Conservation (phyloP, 495 filamentous ascomycete genomes). For the Lepidopterella palustris region DNA sequence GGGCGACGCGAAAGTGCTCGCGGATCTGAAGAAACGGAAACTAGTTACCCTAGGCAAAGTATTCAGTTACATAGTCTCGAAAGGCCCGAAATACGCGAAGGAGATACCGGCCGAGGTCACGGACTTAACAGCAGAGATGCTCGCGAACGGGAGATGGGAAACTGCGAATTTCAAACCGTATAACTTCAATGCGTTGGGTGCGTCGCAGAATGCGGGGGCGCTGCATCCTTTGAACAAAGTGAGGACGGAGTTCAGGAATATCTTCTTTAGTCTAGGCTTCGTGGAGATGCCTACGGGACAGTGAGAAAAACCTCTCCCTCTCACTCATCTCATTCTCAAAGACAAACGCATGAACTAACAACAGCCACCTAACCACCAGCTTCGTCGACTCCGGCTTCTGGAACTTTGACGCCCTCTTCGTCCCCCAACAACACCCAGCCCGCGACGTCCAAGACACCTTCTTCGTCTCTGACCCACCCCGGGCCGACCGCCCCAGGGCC, state of each 20-base stretch:
- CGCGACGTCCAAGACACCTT: slow-evolving; percentile 97
- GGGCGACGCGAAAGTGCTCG: slow-evolving; percentile 61
- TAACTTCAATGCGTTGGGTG: slow-evolving; percentile 91
- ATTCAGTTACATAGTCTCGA: slow-evolving; percentile 73
- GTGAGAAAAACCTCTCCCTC: slow-evolving; percentile 27
- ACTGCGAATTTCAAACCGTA: slow-evolving; percentile 88
- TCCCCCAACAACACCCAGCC: slow-evolving; percentile 95
- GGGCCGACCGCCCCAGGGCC: slow-evolving; percentile 67
- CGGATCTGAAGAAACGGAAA: slow-evolving; percentile 84
- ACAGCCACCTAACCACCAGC: slow-evolving; percentile 41
- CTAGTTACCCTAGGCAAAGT: slow-evolving; percentile 73
- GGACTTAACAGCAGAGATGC: slow-evolving; percentile 90
- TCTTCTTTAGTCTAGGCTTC: slow-evolving; percentile 94
- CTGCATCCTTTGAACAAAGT: slow-evolving; percentile 95
- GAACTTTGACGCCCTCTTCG: slow-evolving; percentile 97
- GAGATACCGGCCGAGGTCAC: slow-evolving; percentile 91
- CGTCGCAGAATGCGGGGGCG: slow-evolving; percentile 69
- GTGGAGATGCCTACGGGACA: slow-evolving; percentile 75
- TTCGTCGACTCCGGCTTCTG: slow-evolving; percentile 97
- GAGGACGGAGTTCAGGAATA: slow-evolving; percentile 84
- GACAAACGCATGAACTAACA: slow-evolving; percentile 2
- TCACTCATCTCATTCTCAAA: too few species aligned
- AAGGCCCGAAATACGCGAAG: slow-evolving; percentile 78
- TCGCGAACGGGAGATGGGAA: slow-evolving; percentile 74
- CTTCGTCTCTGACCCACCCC: slow-evolving; percentile 84